These are phyloP conservation scores for Fusarium cicatricum DNA, from an alignment of 2,329 filamentous ascomycete genomes.

Conservation along the genomic window DNA sequence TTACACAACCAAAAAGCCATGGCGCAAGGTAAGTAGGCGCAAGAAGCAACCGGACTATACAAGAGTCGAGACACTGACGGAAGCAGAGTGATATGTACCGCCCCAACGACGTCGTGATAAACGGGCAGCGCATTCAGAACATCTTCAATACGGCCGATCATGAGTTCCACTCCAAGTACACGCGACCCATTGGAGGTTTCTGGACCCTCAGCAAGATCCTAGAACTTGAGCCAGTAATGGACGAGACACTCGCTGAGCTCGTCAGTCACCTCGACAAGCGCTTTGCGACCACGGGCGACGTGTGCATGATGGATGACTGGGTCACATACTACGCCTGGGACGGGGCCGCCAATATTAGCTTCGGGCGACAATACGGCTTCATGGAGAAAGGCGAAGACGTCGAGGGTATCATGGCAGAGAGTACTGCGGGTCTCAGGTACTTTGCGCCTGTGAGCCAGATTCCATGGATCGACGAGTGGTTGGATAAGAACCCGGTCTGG, in stretches of 20 bases:
- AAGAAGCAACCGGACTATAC: not conserved
- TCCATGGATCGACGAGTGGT: conserved; percentile 35
- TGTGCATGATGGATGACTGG: conserved; percentile 36
- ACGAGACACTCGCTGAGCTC: conserved; percentile 27
- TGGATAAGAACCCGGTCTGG: conserved; percentile 34
- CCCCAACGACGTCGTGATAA: conserved; percentile 28
- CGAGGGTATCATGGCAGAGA: conserved; percentile 20
- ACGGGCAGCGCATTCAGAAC: conserved; percentile 34
- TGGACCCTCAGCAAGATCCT: conserved; percentile 34
- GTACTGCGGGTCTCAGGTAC: conserved; percentile 27
- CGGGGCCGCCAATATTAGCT: conserved; percentile 32
- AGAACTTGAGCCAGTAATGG: conserved; percentile 33
- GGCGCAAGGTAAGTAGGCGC: conserved; percentile 20
- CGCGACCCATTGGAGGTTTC: conserved; percentile 33
- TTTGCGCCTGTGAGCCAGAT: conserved; percentile 32
- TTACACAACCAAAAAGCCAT: conserved; percentile 26
- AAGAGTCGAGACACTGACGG: not conserved
- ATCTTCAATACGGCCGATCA: conserved; percentile 36
- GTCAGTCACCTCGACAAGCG: conserved; percentile 22
- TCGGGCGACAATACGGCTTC: conserved; percentile 25
- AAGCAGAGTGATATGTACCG: conserved; percentile 28
- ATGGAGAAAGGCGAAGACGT: conserved; percentile 26
- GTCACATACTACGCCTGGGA: conserved; percentile 34
- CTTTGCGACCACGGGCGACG: conserved; percentile 5
- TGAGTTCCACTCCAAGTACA: conserved; percentile 32